Evolutionary conservation across 495 filamentous ascomycete genomes (phyloP).

Genomic region (Chlorociboria aeruginascens): DNA sequence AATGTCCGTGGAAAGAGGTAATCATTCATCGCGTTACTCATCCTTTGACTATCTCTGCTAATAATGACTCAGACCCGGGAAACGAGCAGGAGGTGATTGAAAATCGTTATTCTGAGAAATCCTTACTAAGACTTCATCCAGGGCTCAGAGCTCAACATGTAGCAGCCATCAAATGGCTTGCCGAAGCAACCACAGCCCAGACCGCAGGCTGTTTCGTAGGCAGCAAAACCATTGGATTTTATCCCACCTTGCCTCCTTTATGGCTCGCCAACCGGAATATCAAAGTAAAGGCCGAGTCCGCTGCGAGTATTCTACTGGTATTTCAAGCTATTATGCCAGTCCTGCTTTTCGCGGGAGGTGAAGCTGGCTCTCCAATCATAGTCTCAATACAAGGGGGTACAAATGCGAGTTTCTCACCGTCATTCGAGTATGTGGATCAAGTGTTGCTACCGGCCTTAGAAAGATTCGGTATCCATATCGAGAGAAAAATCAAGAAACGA

Average conservation of each 20-base stretch:
- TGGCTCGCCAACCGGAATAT: constrained; percentile 26
- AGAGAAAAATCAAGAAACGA: constrained; percentile 41
- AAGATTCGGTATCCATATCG: constrained; percentile 45
- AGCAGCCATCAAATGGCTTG: constrained; percentile 54
- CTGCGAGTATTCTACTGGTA: constrained; percentile 51
- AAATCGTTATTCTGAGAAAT: neutral
- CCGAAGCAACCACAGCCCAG: constrained; percentile 45
- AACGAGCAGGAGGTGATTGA: constrained; percentile 28
- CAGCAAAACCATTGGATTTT: constrained; percentile 40
- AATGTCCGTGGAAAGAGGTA: constrained; percentile 59
- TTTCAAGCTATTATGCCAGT: constrained; percentile 77
- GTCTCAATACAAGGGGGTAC: constrained; percentile 67
- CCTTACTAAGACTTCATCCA: constrained; percentile 19
- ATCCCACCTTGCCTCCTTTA: constrained; percentile 29
- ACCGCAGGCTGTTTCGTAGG: constrained; percentile 43
- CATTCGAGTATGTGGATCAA: constrained; percentile 65
- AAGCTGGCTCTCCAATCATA: constrained; percentile 28
- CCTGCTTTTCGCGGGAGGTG: constrained; percentile 45
- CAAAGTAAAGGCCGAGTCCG: constrained; percentile 31
- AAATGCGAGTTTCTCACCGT: constrained; percentile 59
- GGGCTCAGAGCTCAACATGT: constrained; percentile 72
- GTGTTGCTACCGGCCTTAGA: constrained; percentile 63
- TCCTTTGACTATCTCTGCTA: neutral
- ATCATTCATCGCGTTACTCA: neutral
- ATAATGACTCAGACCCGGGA: neutral